phyloP scores from a whole-genome alignment of 2,329 filamentous ascomycete species.

The Phaeosphaeria sp. region DNA sequence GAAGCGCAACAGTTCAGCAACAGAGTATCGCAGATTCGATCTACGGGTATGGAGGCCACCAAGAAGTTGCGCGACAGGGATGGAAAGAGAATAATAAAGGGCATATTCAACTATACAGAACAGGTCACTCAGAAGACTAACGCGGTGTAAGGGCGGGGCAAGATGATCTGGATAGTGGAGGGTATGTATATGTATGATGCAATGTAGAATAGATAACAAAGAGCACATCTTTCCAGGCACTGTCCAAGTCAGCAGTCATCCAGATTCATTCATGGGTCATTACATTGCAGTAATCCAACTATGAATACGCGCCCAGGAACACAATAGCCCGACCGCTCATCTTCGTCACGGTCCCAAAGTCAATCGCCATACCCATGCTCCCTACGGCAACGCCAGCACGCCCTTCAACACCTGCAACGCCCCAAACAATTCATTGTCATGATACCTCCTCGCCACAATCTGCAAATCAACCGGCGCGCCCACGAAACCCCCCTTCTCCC shows the following conservation, averaged over 20 bases:
- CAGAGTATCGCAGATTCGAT: slow-evolving; percentile 12
- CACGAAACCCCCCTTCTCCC: slow-evolving; percentile 23
- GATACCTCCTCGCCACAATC: slow-evolving; percentile 26
- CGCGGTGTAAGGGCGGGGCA: not conserved
- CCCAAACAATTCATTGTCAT: slow-evolving; percentile 30
- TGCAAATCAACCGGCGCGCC: slow-evolving; percentile 31
- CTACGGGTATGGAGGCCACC: slow-evolving; percentile 6
- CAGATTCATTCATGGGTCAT: not conserved
- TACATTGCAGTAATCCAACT: not conserved
- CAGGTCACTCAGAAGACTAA: not conserved
- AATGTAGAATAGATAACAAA: not conserved
- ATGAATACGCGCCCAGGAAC: not conserved
- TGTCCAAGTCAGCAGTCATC: not conserved
- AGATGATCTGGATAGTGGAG: not conserved
- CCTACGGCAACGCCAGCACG: slow-evolving; percentile 17
- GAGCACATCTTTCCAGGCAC: not conserved
- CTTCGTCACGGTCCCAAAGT: not conserved
- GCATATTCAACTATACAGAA: not conserved
- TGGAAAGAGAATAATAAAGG: not conserved
- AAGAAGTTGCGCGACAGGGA: slow-evolving; percentile 7
- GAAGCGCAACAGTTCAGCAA: slow-evolving; percentile 27
- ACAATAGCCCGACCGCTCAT: not conserved
- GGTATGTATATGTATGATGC: not conserved
- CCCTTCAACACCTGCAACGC: slow-evolving; percentile 24
- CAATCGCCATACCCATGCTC: not conserved